Conservation (phyloP, 306 rosid species). For the Neltuma alba region DNA sequence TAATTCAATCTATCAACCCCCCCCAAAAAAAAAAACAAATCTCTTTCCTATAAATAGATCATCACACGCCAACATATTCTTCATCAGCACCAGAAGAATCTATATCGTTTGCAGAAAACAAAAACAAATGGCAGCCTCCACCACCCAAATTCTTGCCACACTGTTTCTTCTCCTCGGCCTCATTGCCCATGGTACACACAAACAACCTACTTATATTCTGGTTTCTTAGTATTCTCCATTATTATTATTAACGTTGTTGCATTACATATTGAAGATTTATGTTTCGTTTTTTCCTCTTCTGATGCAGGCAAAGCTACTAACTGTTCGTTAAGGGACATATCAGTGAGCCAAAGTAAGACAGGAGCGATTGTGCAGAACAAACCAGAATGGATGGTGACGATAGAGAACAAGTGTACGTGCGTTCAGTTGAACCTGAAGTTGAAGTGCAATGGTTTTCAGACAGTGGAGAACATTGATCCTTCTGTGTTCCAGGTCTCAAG, state of each 20-base stretch:
- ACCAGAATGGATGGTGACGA: slow-evolving; percentile 44
- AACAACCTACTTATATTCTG: too few relatives aligned
- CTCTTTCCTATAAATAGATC: background rate
- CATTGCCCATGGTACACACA: background rate
- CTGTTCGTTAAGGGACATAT: slow-evolving; percentile 27
- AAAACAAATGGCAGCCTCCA: background rate
- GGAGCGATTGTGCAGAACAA: slow-evolving; percentile 36
- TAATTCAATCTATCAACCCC: background rate
- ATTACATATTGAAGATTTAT: too few relatives aligned
- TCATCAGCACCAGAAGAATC: background rate
- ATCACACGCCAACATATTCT: background rate
- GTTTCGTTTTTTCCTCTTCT: too few relatives aligned
- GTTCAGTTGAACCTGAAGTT: slow-evolving; percentile 31
- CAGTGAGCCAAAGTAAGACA: slow-evolving; percentile 23
- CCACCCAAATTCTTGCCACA: background rate
- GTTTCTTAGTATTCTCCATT: background rate
- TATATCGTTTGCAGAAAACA: background rate
- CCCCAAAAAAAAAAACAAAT: too few relatives aligned
- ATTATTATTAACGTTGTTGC: background rate
- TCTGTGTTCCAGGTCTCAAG: slow-evolving; percentile 26
- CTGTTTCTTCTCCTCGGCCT: background rate
- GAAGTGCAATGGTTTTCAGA: slow-evolving; percentile 41
- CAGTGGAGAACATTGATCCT: slow-evolving; percentile 32
- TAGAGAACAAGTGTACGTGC: slow-evolving; percentile 38
- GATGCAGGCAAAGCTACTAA: slow-evolving; percentile 31